Evolutionary conservation across 352 stramenopile genomes (phyloP).

Genomic region (Pythium scleroteichum): DNA sequence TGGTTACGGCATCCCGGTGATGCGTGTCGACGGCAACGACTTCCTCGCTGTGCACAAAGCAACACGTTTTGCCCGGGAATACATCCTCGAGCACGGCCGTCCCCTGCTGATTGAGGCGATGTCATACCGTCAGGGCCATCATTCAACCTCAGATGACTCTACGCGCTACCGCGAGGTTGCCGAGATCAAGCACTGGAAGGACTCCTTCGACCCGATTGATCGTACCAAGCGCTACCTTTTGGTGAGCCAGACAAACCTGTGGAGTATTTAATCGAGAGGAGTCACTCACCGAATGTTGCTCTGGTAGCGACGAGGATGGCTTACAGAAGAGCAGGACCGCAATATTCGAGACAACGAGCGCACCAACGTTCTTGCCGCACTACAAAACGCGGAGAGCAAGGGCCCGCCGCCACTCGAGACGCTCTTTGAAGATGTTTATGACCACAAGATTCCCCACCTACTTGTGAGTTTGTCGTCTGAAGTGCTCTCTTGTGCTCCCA

Average conservation of each 20-base stretch:
- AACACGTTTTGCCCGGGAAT: conserved; percentile 87
- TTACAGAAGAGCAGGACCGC: conserved; percentile 86
- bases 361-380: conserved; percentile 82
- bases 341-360: conserved; percentile 90
- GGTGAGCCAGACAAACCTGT: conserved; percentile 39
- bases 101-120: conserved; percentile 98
- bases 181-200: conserved; percentile 93
- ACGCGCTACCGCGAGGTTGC: conserved; percentile 93
- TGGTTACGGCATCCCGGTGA: conserved; percentile 97
- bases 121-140: conserved; percentile 97
- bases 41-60: conserved; percentile 95
- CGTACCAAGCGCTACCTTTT: conserved; percentile 91
- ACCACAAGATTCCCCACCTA: conserved; percentile 93
- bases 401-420: conserved; percentile 84
- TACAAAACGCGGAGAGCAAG: conserved; percentile 91
- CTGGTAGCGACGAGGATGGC: conserved; percentile 79
- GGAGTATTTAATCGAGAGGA: background rate
- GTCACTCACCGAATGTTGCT: background rate
- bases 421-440: conserved; percentile 98
- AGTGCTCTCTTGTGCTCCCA: too few species aligned
- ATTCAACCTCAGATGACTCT: conserved; percentile 98
- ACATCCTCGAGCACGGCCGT: conserved; percentile 87
- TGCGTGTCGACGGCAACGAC: conserved; percentile 98
- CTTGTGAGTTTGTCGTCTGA: conserved; percentile 38
- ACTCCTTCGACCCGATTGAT: conserved; percentile 89